A percentile compares a stretch with the other conserved stretches of the same genome.
Conservation (phyloP, 2,329 filamentous ascomycete genomes). For the Fusarium globosum region DNA sequence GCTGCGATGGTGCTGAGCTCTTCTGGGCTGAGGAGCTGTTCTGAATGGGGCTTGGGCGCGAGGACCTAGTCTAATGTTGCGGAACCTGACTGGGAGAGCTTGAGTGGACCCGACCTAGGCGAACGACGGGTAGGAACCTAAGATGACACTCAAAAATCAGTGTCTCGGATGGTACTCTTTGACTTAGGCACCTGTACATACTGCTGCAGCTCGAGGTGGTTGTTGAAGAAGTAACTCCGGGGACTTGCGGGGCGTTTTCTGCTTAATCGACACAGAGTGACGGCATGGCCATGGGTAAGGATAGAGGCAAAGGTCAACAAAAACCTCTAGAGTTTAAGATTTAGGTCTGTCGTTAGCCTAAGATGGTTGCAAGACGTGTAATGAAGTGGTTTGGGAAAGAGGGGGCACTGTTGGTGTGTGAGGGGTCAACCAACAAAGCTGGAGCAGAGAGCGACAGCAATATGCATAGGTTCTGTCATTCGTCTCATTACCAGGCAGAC, state of each 20-base stretch:
- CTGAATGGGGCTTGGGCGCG: conserved; percentile 35
- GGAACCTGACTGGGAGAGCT: conserved; percentile 28
- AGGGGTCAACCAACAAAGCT: conserved; percentile 37
- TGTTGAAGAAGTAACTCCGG: conserved; percentile 23
- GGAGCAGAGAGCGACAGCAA: conserved; percentile 10
- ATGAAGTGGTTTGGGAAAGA: conserved; percentile 18
- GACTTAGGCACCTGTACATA: conserved; percentile 22
- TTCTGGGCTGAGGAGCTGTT: conserved; percentile 34
- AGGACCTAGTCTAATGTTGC: conserved; percentile 18
- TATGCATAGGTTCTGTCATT: conserved; percentile 8
- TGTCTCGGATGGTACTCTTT: conserved; percentile 33
- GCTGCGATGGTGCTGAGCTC: conserved; percentile 21
- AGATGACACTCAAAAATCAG: conserved; percentile 35
- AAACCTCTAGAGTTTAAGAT: conserved; percentile 26
- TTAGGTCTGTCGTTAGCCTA: conserved; percentile 28
- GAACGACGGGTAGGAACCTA: conserved; percentile 36
- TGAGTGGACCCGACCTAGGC: conserved; percentile 24
- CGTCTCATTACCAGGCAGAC: conserved; percentile 36
- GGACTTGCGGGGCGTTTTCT: conserved; percentile 43
- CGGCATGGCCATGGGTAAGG: conserved; percentile 40
- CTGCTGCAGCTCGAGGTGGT: conserved; percentile 4
- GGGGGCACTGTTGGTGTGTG: conserved; percentile 35
- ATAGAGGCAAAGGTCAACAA: conserved; percentile 34
- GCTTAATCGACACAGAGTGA: conserved; percentile 42
- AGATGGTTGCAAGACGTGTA: conserved; percentile 6